Percentiles rank a stretch among this genome's conserved stretches.
Conservation (phyloP, 2,329 filamentous ascomycete genomes). For the Zopfia rhizophila region DNA sequence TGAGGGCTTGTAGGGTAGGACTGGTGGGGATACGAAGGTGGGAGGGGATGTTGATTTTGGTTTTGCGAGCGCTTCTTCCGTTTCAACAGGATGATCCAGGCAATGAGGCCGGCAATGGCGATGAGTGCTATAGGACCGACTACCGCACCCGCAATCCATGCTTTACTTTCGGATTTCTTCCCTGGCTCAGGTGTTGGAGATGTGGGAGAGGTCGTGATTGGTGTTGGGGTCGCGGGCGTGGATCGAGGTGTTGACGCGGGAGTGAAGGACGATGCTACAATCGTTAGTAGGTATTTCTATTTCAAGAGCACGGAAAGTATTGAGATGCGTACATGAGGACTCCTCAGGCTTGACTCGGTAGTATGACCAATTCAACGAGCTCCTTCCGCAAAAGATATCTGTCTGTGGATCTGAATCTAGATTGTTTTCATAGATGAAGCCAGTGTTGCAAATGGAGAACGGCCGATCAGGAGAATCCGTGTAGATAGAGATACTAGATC, state of each 20-base stretch:
- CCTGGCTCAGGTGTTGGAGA: conserved; percentile 8
- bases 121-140: conserved; percentile 36
- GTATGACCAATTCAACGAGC: conserved; percentile 34
- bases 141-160: conserved; percentile 44
- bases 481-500: conserved; percentile 28
- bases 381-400: conserved; percentile 36
- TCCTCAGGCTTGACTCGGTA: conserved; percentile 30
- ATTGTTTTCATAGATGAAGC: conserved; percentile 36
- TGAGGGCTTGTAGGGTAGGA: neutral
- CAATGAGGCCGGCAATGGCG: conserved; percentile 27
- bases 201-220: conserved; percentile 5
- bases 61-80: conserved; percentile 34
- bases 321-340: conserved; percentile 10
- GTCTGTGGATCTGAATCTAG: conserved; percentile 31
- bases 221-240: conserved; percentile 2
- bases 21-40: no score
- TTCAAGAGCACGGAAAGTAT: conserved; percentile 10
- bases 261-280: neutral
- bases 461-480: conserved; percentile 24
- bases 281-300: conserved; percentile 3
- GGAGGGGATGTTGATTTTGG: conserved; percentile 3
- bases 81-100: conserved; percentile 28
- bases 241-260: neutral
- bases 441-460: conserved; percentile 38
- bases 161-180: conserved; percentile 30